Base-by-base conservation (phyloP, 2,329 filamentous ascomycete genomes). In the Cytospora mali region DNA sequence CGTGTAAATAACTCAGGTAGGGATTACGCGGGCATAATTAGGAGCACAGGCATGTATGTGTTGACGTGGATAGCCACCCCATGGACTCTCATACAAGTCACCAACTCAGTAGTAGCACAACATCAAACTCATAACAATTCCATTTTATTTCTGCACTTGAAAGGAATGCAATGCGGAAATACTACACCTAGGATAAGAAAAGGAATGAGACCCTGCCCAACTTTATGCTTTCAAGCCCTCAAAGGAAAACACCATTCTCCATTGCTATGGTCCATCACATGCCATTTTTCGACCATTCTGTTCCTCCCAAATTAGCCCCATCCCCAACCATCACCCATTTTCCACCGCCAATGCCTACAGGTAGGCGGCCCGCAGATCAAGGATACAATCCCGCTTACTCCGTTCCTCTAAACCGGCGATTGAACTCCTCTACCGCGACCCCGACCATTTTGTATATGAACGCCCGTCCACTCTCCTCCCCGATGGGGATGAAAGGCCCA, bases 401-500 rank as follows among this genome's bases (percentile, higher is more conserved):
- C 64, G 77, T 69, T 11, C 77, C 77, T 70, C 78, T 80, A 67
- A 84, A 89, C 67, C 85, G 78, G 64, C 85, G 80, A 70, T 89
- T 89, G 64, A 88, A 89, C 76, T 89, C 86, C 70, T 87, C 84
- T 51, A 88, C 87, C 2, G 86, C 87, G 1, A 89, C 77, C 0
- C 84, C 86, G 64, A 89, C 81, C 82, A 88, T 88, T 68, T 79
- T 79, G 74, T 89, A 89, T 66, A 89, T 70, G 70, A 87, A 89
- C 1, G 82, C 80, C 49, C 87, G 76, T 31, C 84, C 82, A 60
- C 88, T 91, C 75, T 97, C 94, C 70, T 97, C 93, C n/a, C 88
- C 89, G 6, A 98, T 90, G 0, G 95, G 95, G 7, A 99, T 88
- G 72, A 98, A 99, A 2, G 95, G 95, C 0, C 95, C 95, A 73